Percentiles rank a stretch among this genome's conserved stretches.
Conservation (phyloP, 352 stramenopile genomes). For the Saprolegnia parasitica region DNA sequence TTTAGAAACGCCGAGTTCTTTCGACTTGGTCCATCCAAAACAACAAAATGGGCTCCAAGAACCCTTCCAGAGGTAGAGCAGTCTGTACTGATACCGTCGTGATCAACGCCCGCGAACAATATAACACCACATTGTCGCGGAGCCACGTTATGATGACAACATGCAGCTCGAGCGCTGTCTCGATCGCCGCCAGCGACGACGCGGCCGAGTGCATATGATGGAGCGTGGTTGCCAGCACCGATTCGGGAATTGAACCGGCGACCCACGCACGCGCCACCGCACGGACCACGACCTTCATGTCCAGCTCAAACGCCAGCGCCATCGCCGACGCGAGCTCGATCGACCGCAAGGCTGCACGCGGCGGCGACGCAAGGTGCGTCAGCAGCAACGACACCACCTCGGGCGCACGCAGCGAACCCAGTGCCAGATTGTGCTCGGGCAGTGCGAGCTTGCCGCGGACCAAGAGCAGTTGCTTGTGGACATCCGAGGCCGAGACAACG, state of each 20-base stretch:
- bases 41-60: too few relatives aligned
- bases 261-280: not conserved
- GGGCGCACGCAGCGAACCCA: not conserved
- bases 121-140: not conserved
- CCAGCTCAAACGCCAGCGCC: not conserved
- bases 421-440: not conserved
- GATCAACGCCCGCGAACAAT: too few relatives aligned
- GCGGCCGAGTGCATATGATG: not conserved
- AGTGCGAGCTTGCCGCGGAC: conserved; percentile 13
- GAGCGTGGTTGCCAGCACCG: not conserved
- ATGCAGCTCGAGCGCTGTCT: conserved; percentile 1
- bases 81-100: too few relatives aligned
- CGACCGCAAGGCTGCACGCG: not conserved
- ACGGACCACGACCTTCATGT: conserved; percentile 5
- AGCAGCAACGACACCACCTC: conserved; percentile 23
- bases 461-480: not conserved
- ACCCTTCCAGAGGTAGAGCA: too few relatives aligned
- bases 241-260: not conserved
- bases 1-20: too few relatives aligned
- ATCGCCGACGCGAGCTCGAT: not conserved
- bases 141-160: not conserved
- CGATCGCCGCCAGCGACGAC: conserved; percentile 1
- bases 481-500: conserved; percentile 7
- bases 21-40: too few relatives aligned
- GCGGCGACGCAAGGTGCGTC: not conserved